Evolutionary conservation across 2,329 filamentous ascomycete species (phyloP).

Genomic region (Raffaelea deltoideospora): DNA sequence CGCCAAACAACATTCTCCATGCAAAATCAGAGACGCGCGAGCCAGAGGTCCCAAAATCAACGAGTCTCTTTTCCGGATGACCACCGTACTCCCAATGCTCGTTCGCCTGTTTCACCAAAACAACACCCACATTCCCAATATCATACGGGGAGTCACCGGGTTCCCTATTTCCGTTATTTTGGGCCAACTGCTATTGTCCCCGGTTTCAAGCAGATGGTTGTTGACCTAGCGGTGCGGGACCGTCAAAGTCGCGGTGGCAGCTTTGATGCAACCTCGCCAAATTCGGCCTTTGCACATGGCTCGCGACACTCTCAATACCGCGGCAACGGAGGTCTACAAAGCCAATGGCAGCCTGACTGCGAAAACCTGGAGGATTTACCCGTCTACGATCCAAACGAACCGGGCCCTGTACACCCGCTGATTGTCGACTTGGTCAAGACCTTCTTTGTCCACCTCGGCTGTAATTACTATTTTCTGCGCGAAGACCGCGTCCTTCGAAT

Average conservation of each 20-base stretch:
- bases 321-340: too few relatives aligned
- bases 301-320: conserved; percentile 10
- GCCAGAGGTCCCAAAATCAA: too few relatives aligned
- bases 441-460: conserved; percentile 71
- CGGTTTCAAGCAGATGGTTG: conserved; percentile 86
- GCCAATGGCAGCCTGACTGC: conserved; percentile 17
- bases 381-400: conserved; percentile 60
- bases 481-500: conserved; percentile 58
- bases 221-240: conserved; percentile 47
- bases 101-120: too few relatives aligned
- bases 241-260: conserved; percentile 43
- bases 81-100: too few relatives aligned
- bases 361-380: conserved; percentile 41
- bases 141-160: conserved; percentile 43
- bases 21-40: too few relatives aligned
- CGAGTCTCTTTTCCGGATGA: too few relatives aligned
- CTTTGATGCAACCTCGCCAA: conserved; percentile 36
- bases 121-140: conserved; percentile 20
- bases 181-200: conserved; percentile 83
- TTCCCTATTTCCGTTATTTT: conserved; percentile 85
- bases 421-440: conserved; percentile 64
- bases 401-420: conserved; percentile 54
- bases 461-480: conserved; percentile 72
- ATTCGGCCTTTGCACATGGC: conserved; percentile 17
- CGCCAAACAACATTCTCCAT: too few relatives aligned